Evolutionary conservation across 1,139 yeast genomes (phyloP), one percentile per base, ranked within the genome.

Genomic region (Lodderomyces orthopsilosis): DNA sequence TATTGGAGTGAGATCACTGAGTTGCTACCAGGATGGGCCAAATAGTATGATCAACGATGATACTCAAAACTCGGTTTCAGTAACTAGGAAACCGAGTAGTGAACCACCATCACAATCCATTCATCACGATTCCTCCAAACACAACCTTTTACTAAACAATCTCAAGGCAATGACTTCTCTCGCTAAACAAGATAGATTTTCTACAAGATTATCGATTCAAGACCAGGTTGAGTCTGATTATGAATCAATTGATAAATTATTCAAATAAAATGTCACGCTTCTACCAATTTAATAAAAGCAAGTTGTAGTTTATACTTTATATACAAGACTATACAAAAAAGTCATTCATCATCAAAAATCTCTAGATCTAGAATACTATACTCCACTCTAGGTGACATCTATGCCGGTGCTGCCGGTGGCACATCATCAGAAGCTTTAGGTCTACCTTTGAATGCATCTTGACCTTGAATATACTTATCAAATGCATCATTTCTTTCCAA

Each of bases 401-500:
- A 40, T 9, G 33, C 33, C 6, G 24, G 28, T 13, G 27, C 34
- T 12, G 30, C 28, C 12, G 34, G 24, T 13, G 37, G 34, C 4
- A 7, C 27, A 38, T 38, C 35, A 17, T 28, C 24, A 19, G 24
- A 45, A 19, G 48, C 44, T 33, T 48, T 53, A 24, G 65, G 59
- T 37, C 56, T 56, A 32, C 65, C 66, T 47, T 62, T 63, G 49
- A 65, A 64, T 2, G 68, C 67, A 51, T 63, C 74, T 37, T 59
- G 57, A 15, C 76, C 80, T 51, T 79, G 80, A 50, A 85, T 66
- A 56, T 85, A 85, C 58, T 83, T 83, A 63, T 85, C 91, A 58
- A 85, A 85, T 1, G 91, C 93, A 62, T 85, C 93, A 55, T 84
- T 85, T 53, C 81, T 75, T 60, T 85, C 90, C 10, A 84, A 79